Conservation (phyloP, 768 basidiomycete species). For the Boletus reticulatus region DNA sequence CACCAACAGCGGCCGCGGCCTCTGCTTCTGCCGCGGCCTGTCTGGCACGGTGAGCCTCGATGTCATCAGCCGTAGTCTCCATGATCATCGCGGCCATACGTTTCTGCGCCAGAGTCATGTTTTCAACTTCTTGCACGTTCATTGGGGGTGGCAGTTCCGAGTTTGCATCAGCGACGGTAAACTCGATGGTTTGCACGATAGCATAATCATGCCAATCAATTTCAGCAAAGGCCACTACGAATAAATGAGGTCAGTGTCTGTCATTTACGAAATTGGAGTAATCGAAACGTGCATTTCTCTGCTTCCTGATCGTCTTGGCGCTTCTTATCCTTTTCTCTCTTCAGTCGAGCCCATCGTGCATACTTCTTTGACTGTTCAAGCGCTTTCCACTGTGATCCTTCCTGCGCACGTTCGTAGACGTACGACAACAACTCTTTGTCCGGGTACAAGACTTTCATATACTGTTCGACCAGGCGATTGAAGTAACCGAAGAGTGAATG, state of each 20-base stretch:
- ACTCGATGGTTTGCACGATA: conserved; percentile 97
- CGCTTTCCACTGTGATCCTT: conserved; percentile 71
- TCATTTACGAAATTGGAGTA: not conserved
- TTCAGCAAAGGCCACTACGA: conserved; percentile 84
- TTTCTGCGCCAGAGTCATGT: conserved; percentile 96
- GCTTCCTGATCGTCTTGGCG: conserved; percentile 91
- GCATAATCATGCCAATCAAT: conserved; percentile 99
- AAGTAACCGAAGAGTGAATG: conserved; percentile 97
- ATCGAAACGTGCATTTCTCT: conserved; percentile 65
- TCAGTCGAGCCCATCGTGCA: conserved; percentile 86
- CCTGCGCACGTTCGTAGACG: conserved; percentile 65
- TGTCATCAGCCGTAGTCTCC: conserved; percentile 88
- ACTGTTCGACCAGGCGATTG: conserved; percentile 96
- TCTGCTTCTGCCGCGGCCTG: conserved; percentile 87
- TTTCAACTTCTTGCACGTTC: conserved; percentile 92
- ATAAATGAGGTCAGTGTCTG: conserved; percentile 3
- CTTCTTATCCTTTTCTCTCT: conserved; percentile 81
- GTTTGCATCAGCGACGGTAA: conserved; percentile 87
- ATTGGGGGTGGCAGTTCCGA: conserved; percentile 96
- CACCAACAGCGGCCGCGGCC: conserved; percentile 76
- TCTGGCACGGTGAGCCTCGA: conserved; percentile 75
- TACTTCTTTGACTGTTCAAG: conserved; percentile 74
- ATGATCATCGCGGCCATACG: conserved; percentile 98
- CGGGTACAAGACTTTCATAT: conserved; percentile 86
- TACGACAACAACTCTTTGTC: conserved; percentile 69